A percentile compares a stretch with the other conserved stretches of the same genome.
Evolutionary conservation across 495 filamentous ascomycete species (phyloP).

Genomic region (Aspergillus ellipticus): DNA sequence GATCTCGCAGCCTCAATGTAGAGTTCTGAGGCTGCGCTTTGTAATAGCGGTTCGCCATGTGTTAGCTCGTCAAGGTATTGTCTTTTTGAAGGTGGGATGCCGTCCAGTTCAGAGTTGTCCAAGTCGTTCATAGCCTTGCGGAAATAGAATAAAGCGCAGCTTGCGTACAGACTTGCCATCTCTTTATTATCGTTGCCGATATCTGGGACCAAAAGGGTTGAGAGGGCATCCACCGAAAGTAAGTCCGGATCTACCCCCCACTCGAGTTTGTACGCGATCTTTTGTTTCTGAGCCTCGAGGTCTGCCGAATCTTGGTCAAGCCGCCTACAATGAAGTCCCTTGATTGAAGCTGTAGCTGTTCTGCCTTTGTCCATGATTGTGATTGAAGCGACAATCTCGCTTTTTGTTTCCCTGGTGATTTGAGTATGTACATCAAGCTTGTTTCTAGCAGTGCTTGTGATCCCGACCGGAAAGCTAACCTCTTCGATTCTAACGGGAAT

Average conservation of each 20-base stretch:
- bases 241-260: slow-evolving; percentile 20
- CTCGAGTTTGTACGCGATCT: slow-evolving; percentile 18
- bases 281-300: background rate
- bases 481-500: slow-evolving; percentile 28
- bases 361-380: background rate
- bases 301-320: slow-evolving; percentile 4
- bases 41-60: background rate
- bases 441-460: slow-evolving; percentile 13
- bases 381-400: slow-evolving; percentile 16
- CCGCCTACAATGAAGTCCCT: slow-evolving; percentile 16
- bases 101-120: background rate
- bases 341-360: slow-evolving; percentile 11
- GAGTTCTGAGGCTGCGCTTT: background rate
- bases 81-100: background rate
- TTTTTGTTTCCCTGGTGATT: background rate
- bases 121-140: background rate
- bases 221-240: background rate
- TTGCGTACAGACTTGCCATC: background rate
- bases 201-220: slow-evolving; percentile 1
- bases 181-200: background rate
- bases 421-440: slow-evolving; percentile 16
- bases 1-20: background rate
- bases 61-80: background rate
- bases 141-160: background rate
- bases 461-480: slow-evolving; percentile 18